Conservation (phyloP, 2,329 filamentous ascomycete species). For the Aotearoamyces nothofagi region DNA sequence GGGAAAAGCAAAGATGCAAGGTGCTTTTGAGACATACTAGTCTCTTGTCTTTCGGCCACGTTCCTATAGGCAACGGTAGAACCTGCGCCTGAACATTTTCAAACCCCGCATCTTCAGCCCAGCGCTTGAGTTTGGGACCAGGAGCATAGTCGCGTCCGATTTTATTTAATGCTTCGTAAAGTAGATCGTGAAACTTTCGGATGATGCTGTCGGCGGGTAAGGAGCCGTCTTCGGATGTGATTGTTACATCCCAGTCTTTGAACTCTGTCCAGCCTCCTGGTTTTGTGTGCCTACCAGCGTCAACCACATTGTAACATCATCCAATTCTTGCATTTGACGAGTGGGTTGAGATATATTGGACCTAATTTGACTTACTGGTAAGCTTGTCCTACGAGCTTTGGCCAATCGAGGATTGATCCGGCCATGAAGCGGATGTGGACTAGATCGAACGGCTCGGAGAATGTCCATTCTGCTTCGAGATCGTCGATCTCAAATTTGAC, state of each 20-base stretch:
- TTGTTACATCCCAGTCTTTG: slow-evolving; percentile 10
- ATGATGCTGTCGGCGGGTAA: slow-evolving; percentile 24
- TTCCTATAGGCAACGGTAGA: slow-evolving; percentile 1
- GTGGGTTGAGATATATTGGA: slow-evolving; percentile 16
- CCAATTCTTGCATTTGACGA: slow-evolving; percentile 1
- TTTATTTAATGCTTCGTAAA: slow-evolving; percentile 25
- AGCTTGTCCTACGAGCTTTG: slow-evolving; percentile 4
- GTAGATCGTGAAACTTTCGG: slow-evolving; percentile 27
- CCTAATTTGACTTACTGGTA: slow-evolving; percentile 16
- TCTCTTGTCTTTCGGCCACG: slow-evolving; percentile 20
- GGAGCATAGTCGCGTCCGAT: slow-evolving; percentile 28
- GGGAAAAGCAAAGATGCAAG: too few relatives aligned
- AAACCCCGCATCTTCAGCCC: slow-evolving; percentile 31
- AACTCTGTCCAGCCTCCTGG: slow-evolving; percentile 18
- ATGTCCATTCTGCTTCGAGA: slow-evolving; percentile 38
- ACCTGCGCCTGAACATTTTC: slow-evolving; percentile 30
- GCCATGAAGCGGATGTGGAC: slow-evolving; percentile 6
- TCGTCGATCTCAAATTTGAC: slow-evolving; percentile 42
- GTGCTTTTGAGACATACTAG: too few relatives aligned
- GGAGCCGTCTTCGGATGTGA: slow-evolving; percentile 5
- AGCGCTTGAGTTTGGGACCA: slow-evolving; percentile 22
- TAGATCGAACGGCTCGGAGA: slow-evolving; percentile 14
- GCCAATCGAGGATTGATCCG: slow-evolving; percentile 4
- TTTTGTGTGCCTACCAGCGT: slow-evolving; percentile 17
- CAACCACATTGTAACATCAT: background rate